A percentile compares a stretch with the other conserved stretches of the same genome.
These are phyloP conservation scores for Pseudocercospora cruenta DNA, from an alignment of 2,329 filamentous ascomycete species.

Conservation along the genomic window DNA sequence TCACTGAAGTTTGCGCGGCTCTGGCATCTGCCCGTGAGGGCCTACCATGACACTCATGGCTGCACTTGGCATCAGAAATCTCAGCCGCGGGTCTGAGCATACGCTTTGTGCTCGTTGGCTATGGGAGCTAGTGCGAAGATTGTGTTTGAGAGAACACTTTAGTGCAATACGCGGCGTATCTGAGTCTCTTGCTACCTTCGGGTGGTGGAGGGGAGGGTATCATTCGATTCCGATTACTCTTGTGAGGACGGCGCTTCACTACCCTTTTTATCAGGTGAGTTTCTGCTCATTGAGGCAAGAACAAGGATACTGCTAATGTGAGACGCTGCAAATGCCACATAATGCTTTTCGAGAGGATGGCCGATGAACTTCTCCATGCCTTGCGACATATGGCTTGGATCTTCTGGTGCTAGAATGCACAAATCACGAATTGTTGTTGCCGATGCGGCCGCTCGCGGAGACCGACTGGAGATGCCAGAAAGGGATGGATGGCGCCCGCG, in stretches of 20 bases:
- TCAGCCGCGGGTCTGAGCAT: slow-evolving; percentile 54
- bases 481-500: no score
- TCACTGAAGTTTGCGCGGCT: slow-evolving; percentile 31
- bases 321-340: neutral
- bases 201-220: slow-evolving; percentile 55
- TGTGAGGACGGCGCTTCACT: slow-evolving; percentile 74
- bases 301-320: slow-evolving; percentile 48
- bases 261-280: slow-evolving; percentile 56
- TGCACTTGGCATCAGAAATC: slow-evolving; percentile 93
- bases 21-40: slow-evolving; percentile 77
- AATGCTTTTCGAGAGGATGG: neutral
- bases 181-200: slow-evolving; percentile 37
- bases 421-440: no score
- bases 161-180: slow-evolving; percentile 94
- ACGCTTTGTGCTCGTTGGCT: slow-evolving; percentile 50
- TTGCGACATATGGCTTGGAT: neutral
- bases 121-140: slow-evolving; percentile 96
- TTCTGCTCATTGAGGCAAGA: slow-evolving; percentile 14
- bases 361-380: neutral
- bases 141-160: slow-evolving; percentile 72
- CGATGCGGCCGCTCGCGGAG: neutral
- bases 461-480: neutral
- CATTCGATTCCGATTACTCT: slow-evolving; percentile 95
- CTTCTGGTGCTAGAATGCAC: no score
- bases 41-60: slow-evolving; percentile 77